Percentiles rank a stretch among this genome's conserved stretches.
These are phyloP conservation scores for Solanum pennellii DNA, from an alignment of 257 asterid species.

Conservation along the genomic window DNA sequence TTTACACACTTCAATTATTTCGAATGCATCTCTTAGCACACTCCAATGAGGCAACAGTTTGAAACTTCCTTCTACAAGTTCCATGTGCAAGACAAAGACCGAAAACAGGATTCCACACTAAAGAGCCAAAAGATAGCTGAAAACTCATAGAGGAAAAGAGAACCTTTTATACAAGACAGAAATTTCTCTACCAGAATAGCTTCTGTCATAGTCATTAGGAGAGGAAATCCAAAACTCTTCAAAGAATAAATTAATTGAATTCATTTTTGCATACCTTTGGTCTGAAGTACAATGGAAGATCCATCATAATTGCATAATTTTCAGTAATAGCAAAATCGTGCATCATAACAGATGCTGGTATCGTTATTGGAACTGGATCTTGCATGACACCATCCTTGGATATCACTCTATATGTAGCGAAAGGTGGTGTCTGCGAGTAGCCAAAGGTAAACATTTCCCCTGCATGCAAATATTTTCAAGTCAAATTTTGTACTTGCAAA, in stretches of 20 bases:
- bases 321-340: slow-evolving; percentile 99
- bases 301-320: slow-evolving; percentile 88
- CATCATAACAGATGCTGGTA: slow-evolving; percentile 81
- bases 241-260: background rate
- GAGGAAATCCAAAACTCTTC: background rate
- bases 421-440: slow-evolving; percentile 66
- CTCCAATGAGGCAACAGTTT: background rate
- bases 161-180: background rate
- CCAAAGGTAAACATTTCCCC: slow-evolving; percentile 98
- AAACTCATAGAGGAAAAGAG: background rate
- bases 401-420: slow-evolving; percentile 79
- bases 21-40: background rate
- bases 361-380: slow-evolving; percentile 92
- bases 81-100: background rate
- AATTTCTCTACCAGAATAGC: background rate
- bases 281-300: slow-evolving; percentile 72
- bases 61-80: background rate
- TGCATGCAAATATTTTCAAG: slow-evolving; percentile 24
- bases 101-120: background rate
- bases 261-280: slow-evolving; percentile 48
- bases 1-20: background rate
- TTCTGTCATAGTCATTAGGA: background rate
- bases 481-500: background rate
- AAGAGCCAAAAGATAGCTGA: background rate
- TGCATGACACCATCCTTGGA: slow-evolving; percentile 84